These are phyloP conservation scores for Dryadomyces quercus-mongolicae DNA, from an alignment of 2,329 filamentous ascomycete genomes.

Conservation along the genomic window DNA sequence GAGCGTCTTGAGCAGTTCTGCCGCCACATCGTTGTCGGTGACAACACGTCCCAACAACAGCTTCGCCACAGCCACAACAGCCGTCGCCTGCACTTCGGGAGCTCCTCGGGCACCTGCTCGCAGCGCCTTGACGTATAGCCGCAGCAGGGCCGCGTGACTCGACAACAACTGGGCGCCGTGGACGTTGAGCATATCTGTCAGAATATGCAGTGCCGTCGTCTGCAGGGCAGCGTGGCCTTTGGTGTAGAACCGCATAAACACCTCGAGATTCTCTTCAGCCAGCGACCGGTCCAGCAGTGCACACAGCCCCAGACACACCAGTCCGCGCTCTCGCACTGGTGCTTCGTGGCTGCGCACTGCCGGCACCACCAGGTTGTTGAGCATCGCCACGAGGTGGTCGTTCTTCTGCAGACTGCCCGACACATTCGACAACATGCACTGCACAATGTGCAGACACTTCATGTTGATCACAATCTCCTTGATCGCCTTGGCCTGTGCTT, in stretches of 20 bases:
- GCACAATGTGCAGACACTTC: conserved; percentile 94
- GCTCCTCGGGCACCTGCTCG: conserved; percentile 54
- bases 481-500: conserved; percentile 62
- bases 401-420: conserved; percentile 80
- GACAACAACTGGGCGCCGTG: conserved; percentile 70
- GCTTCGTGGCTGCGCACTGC: conserved; percentile 89
- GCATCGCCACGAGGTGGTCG: conserved; percentile 86
- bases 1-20: conserved; percentile 72
- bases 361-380: conserved; percentile 93
- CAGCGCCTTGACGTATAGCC: conserved; percentile 75
- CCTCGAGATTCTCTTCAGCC: conserved; percentile 78
- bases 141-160: conserved; percentile 57
- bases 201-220: conserved; percentile 78
- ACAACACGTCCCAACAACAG: conserved; percentile 72
- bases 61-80: conserved; percentile 73
- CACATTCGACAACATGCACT: conserved; percentile 94
- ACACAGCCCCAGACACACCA: conserved; percentile 82
- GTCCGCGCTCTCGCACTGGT: conserved; percentile 78
- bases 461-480: conserved; percentile 93
- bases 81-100: conserved; percentile 66
- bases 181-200: conserved; percentile 85
- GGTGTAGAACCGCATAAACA: conserved; percentile 93
- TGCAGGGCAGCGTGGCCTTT: conserved; percentile 87
- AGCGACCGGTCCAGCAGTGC: conserved; percentile 84
- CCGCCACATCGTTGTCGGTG: conserved; percentile 51